phyloP scores from a whole-genome alignment of 495 filamentous ascomycete species.

The Glarea lozoyensis region DNA sequence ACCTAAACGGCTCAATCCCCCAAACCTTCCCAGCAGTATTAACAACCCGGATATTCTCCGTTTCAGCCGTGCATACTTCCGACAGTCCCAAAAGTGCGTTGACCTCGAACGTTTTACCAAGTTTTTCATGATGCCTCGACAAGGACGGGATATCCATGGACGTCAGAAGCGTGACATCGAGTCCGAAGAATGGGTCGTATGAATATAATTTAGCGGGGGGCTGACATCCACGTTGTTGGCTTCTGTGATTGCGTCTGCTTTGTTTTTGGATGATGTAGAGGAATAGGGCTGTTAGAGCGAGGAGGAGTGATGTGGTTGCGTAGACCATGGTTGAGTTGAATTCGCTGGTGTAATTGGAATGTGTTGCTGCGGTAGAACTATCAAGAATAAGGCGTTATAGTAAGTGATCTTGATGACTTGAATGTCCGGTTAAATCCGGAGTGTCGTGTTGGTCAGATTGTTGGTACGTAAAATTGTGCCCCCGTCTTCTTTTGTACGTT shows the following conservation, averaged over 20 bases:
- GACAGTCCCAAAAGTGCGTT: not conserved
- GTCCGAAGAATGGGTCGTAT: not conserved
- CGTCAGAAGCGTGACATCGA: not conserved
- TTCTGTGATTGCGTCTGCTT: not conserved
- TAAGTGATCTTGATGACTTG: too few relatives aligned
- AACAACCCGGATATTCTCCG: conserved; percentile 1
- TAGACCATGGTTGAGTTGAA: too few relatives aligned
- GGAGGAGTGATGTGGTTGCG: too few relatives aligned
- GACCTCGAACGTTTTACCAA: not conserved
- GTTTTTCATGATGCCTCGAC: not conserved
- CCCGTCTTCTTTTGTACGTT: too few relatives aligned
- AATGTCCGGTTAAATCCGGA: too few relatives aligned
- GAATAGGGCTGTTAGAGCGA: too few relatives aligned
- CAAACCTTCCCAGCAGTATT: not conserved
- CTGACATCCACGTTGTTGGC: not conserved
- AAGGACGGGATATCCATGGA: not conserved
- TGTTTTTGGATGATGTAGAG: not conserved
- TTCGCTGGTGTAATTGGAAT: too few relatives aligned
- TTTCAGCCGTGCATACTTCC: not conserved
- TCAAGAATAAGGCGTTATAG: too few relatives aligned
- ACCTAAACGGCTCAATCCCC: not conserved
- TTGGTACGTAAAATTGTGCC: too few relatives aligned
- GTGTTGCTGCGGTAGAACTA: too few relatives aligned
- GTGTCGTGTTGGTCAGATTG: too few relatives aligned
- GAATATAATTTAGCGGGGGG: not conserved